Conservation (phyloP, 176 grass and related monocot genomes). For the Oryza glaberrima region DNA sequence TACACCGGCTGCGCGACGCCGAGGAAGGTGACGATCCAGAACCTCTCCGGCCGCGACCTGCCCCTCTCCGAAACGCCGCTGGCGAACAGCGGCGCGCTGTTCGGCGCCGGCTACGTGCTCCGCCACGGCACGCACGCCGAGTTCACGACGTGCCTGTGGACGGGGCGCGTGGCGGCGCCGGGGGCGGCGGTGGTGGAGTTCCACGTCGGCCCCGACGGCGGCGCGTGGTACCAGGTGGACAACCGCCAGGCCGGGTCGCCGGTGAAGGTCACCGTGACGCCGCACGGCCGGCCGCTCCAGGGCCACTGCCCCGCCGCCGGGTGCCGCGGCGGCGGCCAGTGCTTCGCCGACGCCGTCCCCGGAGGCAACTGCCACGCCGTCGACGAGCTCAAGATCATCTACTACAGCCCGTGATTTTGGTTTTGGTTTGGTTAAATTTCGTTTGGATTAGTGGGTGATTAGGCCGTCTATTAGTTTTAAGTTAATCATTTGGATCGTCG, state of each 20-base stretch:
- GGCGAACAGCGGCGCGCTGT: conserved; percentile 12
- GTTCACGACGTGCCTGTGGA: conserved; percentile 44
- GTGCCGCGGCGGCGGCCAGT: conserved; percentile 1
- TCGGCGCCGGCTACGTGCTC: conserved; percentile 2
- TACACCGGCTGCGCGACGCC: neutral
- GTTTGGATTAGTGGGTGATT: neutral
- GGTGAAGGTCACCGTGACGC: conserved; percentile 11
- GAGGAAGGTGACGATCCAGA: conserved; percentile 57
- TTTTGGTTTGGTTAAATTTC: too few species aligned
- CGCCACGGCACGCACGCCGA: conserved; percentile 34
- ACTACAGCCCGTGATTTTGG: conserved; percentile 5
- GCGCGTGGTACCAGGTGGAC: conserved; percentile 42
- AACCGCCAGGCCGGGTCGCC: neutral
- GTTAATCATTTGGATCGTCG: too few species aligned
- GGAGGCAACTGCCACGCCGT: conserved; percentile 41
- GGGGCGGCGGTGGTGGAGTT: conserved; percentile 23
- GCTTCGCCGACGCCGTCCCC: conserved; percentile 15
- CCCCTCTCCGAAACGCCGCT: neutral
- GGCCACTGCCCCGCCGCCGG: conserved; percentile 40
- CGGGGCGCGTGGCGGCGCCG: conserved; percentile 10
- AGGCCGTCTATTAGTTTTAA: too few species aligned
- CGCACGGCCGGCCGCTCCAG: conserved; percentile 10
- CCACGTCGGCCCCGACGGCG: conserved; percentile 49
- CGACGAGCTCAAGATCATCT: conserved; percentile 59
- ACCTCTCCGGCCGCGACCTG: conserved; percentile 37